A percentile compares a stretch with the other conserved stretches of the same genome.
phyloP scores from a whole-genome alignment of 2,329 filamentous ascomycete species.

The Pyrenochaeta sp. region DNA sequence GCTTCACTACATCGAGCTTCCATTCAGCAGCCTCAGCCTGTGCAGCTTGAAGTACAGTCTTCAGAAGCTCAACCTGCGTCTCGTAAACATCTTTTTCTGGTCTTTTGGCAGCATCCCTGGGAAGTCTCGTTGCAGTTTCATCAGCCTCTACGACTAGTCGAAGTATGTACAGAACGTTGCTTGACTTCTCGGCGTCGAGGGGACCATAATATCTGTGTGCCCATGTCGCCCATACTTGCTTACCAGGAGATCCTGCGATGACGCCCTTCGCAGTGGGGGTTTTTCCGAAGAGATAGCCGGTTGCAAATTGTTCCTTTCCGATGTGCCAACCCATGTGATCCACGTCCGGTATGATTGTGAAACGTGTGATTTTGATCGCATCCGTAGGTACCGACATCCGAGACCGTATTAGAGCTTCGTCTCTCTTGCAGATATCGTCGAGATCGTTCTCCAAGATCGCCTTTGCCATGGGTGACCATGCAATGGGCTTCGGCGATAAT shows the following conservation, averaged over 20 bases:
- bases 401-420: slow-evolving; percentile 66
- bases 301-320: slow-evolving; percentile 77
- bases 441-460: slow-evolving; percentile 67
- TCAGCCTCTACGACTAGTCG: slow-evolving; percentile 67
- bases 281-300: slow-evolving; percentile 62
- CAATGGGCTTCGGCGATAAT: slow-evolving; percentile 43
- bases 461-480: slow-evolving; percentile 20
- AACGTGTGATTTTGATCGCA: slow-evolving; percentile 51
- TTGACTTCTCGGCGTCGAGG: slow-evolving; percentile 52
- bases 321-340: slow-evolving; percentile 76
- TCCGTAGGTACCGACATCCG: slow-evolving; percentile 51
- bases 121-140: slow-evolving; percentile 13
- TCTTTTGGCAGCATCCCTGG: slow-evolving; percentile 5
- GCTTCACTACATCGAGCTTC: slow-evolving; percentile 70
- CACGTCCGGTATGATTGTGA: slow-evolving; percentile 71
- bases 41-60: slow-evolving; percentile 69
- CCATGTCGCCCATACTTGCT: slow-evolving; percentile 74
- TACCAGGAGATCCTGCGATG: slow-evolving; percentile 59
- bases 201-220: slow-evolving; percentile 55
- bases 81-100: slow-evolving; percentile 49
- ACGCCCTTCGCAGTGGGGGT: slow-evolving; percentile 70
- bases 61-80: slow-evolving; percentile 25
- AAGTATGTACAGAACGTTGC: slow-evolving; percentile 72
- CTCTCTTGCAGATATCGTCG: slow-evolving; percentile 63
- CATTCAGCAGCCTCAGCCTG: slow-evolving; percentile 72